Percentiles rank a stretch among this genome's conserved stretches.
These are phyloP conservation scores for Kazachstania bromeliacearum DNA, from an alignment of 805 yeast genomes.

Conservation along the genomic window DNA sequence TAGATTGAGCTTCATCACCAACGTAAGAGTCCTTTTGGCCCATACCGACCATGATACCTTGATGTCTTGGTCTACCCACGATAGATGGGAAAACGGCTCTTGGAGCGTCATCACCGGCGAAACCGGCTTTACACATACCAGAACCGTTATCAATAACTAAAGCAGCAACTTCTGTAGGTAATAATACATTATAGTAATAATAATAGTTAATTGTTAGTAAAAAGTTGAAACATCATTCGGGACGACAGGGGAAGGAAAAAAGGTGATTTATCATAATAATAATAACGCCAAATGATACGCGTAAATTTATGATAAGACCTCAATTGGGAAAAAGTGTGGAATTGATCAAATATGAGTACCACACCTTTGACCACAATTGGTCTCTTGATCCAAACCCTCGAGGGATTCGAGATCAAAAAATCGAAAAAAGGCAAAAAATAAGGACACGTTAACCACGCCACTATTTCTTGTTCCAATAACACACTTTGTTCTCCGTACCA, in stretches of 20 bases:
- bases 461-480: neutral
- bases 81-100: slow-evolving; percentile 99
- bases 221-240: too few species aligned
- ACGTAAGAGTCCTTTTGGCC: slow-evolving; percentile 99
- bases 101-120: slow-evolving; percentile 99
- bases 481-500: too few species aligned
- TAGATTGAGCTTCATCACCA: slow-evolving; percentile 99
- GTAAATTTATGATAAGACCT: too few species aligned
- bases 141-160: slow-evolving; percentile 98
- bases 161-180: slow-evolving; percentile 31
- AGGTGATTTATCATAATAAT: too few species aligned
- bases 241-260: too few species aligned
- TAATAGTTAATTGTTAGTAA: slow-evolving; percentile 1
- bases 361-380: too few species aligned
- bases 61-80: slow-evolving; percentile 99
- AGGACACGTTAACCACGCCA: neutral
- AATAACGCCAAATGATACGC: too few species aligned
- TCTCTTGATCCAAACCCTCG: too few species aligned
- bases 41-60: slow-evolving; percentile 99
- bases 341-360: too few species aligned
- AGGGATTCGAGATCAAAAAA: too few species aligned
- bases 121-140: slow-evolving; percentile 99
- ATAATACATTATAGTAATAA: too few species aligned
- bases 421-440: neutral
- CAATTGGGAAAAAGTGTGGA: too few species aligned